Conservation (phyloP, 1,139 yeast genomes). For the Maudiozyma humilis region DNA sequence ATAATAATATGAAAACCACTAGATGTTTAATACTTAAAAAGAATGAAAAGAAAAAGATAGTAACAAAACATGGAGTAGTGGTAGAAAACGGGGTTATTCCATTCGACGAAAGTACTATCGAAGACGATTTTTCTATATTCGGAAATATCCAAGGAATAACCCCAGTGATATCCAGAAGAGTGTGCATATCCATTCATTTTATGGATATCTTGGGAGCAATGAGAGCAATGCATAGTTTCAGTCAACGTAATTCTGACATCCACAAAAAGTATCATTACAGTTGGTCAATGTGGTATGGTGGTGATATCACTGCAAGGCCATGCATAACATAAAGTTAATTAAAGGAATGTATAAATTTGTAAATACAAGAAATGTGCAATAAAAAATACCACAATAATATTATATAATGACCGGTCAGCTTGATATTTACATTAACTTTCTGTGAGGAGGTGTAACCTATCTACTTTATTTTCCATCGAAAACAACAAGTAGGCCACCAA, state of each 20-base stretch:
- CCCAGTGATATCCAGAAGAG: slow-evolving; percentile 59
- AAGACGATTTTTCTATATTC: slow-evolving; percentile 44
- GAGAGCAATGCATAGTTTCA: slow-evolving; percentile 46
- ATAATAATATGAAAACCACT: background rate
- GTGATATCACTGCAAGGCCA: slow-evolving; percentile 57
- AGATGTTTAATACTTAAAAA: slow-evolving; percentile 37
- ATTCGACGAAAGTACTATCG: slow-evolving; percentile 37
- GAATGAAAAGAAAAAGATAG: slow-evolving; percentile 18
- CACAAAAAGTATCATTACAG: slow-evolving; percentile 39
- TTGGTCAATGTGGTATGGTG: slow-evolving; percentile 63
- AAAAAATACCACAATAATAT: background rate
- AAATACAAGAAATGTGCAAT: background rate
- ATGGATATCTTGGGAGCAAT: slow-evolving; percentile 58
- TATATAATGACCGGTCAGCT: background rate
- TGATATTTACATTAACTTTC: background rate
- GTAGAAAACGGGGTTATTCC: slow-evolving; percentile 28
- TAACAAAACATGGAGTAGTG: slow-evolving; percentile 9
- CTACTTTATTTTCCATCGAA: slow-evolving; percentile 43
- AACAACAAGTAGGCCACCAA: slow-evolving; percentile 88
- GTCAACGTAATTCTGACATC: slow-evolving; percentile 32
- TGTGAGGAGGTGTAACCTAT: too few relatives aligned
- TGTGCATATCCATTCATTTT: slow-evolving; percentile 57
- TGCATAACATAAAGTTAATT: slow-evolving; percentile 22
- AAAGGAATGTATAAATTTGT: background rate
- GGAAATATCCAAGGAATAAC: slow-evolving; percentile 58